Base-by-base conservation (phyloP, 129 eudicot species). In the Solidago caesia region DNA sequence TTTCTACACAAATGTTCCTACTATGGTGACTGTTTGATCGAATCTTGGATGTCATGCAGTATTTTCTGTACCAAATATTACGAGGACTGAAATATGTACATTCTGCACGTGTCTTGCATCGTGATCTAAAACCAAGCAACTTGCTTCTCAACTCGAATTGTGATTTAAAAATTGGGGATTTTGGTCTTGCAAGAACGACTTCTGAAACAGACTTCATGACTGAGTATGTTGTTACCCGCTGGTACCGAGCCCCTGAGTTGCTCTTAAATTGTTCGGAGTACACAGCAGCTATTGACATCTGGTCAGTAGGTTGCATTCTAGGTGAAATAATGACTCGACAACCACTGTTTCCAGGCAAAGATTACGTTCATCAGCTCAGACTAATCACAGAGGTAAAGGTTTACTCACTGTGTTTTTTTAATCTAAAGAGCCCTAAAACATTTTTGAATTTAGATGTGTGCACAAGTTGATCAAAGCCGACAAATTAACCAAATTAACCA, bases 171-270 rank as follows among this genome's bases (percentile, higher is more conserved):
- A 62, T 74, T n/a, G 70, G 21, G 61, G 77, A 74, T 48, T 74
- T 74, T 61, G 77, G 77, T 44, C 77, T 74, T 47, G 77, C 77
- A 46, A 74, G 77, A 74, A 74, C 77, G 6, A 74, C 77, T 13
- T 74, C 77, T 48, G 70, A 74, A 62, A 62, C 77, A 29, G 77
- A 74, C 65, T 74, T 74, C 77, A 74, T 74, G 77, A 74, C 77
- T n/a, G 77, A 74, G 65, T 74, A 74, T 74, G 77, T 74, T 61
- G 77, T 74, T 21, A 74, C 77, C 29, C 49, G 77, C 2, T 74
- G 77, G 77, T 74, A 74, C 61, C 61, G 77, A 4, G 70, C 77
- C 47, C 77, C 77, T 0, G 77, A 74, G 42, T 29, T 74, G 77
- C 70, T 74, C 11, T 61, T 74, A 33, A 74, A 74, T 4, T 74